Evolutionary conservation across 495 filamentous ascomycete genomes (phyloP).

Genomic region (Ascobolus immersus): DNA sequence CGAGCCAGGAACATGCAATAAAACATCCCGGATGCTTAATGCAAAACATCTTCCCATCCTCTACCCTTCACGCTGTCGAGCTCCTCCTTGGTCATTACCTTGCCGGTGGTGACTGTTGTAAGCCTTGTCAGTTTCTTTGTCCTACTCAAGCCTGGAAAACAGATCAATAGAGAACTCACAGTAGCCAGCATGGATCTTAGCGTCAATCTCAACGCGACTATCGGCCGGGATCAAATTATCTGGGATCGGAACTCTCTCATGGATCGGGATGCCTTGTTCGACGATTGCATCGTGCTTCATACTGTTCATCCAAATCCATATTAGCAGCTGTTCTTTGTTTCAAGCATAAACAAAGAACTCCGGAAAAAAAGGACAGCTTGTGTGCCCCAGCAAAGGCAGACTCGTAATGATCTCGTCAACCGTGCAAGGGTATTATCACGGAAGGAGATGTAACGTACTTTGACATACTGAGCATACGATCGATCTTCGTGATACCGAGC

Average conservation of each 20-base stretch:
- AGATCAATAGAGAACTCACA: constrained; percentile 4
- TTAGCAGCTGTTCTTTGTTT: too few relatives aligned
- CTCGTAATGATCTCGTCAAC: constrained; percentile 9
- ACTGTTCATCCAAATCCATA: constrained; percentile 23
- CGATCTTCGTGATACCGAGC: constrained; percentile 96
- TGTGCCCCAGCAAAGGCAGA: too few relatives aligned
- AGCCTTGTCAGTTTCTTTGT: constrained; percentile 11
- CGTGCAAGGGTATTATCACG: too few relatives aligned
- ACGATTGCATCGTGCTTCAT: constrained; percentile 99
- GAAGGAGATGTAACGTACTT: constrained; percentile 34
- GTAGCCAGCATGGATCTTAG: constrained; percentile 77
- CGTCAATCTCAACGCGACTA: constrained; percentile 91
- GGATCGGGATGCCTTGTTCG: constrained; percentile 77
- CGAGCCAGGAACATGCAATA: too few relatives aligned
- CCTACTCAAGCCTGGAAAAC: neutral
- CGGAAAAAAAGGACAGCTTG: too few relatives aligned
- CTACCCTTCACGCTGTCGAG: constrained; percentile 63
- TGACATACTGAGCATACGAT: constrained; percentile 95
- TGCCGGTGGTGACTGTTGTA: constrained; percentile 56
- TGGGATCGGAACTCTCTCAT: constrained; percentile 79
- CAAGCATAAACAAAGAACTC: too few relatives aligned
- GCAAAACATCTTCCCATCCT: constrained; percentile 54
- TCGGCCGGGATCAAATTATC: constrained; percentile 87
- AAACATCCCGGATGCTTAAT: constrained; percentile 15
- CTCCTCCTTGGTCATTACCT: constrained; percentile 68